Evolutionary conservation across 2,329 filamentous ascomycete species (phyloP).

Genomic region (Zasmidium angulare): DNA sequence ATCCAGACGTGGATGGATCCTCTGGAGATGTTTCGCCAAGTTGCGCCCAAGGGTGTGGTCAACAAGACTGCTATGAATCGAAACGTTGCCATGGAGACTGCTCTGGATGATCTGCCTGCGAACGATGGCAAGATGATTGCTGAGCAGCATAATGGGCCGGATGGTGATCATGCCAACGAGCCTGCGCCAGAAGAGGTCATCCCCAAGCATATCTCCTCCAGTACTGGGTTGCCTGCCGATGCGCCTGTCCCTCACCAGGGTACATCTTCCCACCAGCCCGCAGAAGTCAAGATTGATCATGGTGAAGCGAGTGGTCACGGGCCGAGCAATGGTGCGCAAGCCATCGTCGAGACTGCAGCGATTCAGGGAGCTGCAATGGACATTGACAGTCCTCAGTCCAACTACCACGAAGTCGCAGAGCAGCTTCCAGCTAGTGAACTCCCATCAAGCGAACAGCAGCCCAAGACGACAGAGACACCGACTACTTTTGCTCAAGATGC

Average conservation of each 20-base stretch:
- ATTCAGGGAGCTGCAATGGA: slow-evolving; percentile 19
- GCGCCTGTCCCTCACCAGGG: slow-evolving; percentile 24
- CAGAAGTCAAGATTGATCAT: not conserved
- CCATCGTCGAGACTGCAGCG: slow-evolving; percentile 25
- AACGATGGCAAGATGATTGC: slow-evolving; percentile 20
- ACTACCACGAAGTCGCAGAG: slow-evolving; percentile 20
- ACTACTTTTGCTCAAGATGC: slow-evolving; percentile 11
- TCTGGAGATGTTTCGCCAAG: slow-evolving; percentile 66
- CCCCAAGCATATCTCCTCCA: slow-evolving; percentile 22
- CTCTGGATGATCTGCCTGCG: slow-evolving; percentile 22
- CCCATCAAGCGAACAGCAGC: slow-evolving; percentile 4
- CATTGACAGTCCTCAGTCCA: slow-evolving; percentile 22
- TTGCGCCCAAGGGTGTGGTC: slow-evolving; percentile 52
- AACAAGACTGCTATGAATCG: slow-evolving; percentile 44
- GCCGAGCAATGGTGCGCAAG: slow-evolving; percentile 11
- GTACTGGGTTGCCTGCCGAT: slow-evolving; percentile 21
- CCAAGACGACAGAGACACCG: not conserved
- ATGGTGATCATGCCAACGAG: not conserved
- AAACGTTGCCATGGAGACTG: slow-evolving; percentile 31
- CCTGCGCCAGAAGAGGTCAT: not conserved
- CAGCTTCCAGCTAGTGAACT: slow-evolving; percentile 2
- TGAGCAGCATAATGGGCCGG: slow-evolving; percentile 18
- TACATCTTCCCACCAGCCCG: not conserved
- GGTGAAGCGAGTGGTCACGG: not conserved
- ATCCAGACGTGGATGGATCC: slow-evolving; percentile 68